Evolutionary conservation across 1,284 basidiomycete species (phyloP).

Genomic region (Heterobasidion occidentale): DNA sequence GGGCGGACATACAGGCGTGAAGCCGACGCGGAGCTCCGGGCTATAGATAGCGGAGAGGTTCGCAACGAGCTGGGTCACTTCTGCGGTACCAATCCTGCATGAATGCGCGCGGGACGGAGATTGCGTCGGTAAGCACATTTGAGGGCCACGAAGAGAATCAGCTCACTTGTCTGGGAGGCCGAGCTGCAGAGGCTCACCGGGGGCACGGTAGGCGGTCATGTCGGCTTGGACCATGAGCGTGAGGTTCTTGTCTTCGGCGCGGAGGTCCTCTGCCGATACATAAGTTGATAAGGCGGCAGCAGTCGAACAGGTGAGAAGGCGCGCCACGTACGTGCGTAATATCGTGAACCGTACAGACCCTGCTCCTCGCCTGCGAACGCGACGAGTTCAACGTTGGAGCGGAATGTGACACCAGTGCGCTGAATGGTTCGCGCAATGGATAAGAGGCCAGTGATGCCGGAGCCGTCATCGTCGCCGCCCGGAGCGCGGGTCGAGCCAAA

Average conservation of each 20-base stretch:
- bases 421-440: conserved; percentile 68
- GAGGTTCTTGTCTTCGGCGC: conserved; percentile 52
- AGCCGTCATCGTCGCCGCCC: conserved; percentile 75
- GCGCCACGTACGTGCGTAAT: conserved; percentile 49
- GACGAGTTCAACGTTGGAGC: conserved; percentile 59
- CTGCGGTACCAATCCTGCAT: conserved; percentile 67
- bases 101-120: background rate
- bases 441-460: conserved; percentile 69
- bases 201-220: conserved; percentile 77
- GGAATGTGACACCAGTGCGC: conserved; percentile 52
- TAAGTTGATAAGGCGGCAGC: background rate
- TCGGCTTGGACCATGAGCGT: conserved; percentile 83
- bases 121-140: no score
- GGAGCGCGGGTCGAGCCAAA: conserved; percentile 74
- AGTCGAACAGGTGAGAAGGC: background rate
- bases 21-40: conserved; percentile 77
- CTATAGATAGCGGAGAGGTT: conserved; percentile 73
- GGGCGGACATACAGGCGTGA: conserved; percentile 40
- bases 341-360: conserved; percentile 55
- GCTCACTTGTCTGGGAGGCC: conserved; percentile 61
- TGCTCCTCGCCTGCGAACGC: conserved; percentile 72
- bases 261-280: conserved; percentile 41
- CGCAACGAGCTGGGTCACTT: conserved; percentile 66
- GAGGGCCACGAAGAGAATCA: no score
- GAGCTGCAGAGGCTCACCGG: conserved; percentile 70